Conservation (phyloP, 345 rosid genomes). For the Gossypium australe region DNA sequence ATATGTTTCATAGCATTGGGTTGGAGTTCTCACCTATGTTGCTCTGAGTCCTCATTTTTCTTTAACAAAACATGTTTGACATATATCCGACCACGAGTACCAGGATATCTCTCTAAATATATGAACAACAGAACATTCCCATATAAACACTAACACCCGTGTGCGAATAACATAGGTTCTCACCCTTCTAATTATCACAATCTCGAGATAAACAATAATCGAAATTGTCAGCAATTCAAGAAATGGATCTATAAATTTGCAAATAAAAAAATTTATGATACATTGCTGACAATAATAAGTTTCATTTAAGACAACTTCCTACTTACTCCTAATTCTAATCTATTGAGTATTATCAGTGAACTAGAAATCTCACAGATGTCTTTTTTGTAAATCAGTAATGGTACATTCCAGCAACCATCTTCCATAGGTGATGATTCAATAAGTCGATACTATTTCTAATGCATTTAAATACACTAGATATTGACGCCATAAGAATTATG, state of each 20-base stretch:
- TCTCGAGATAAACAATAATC: background rate
- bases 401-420: background rate
- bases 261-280: background rate
- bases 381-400: background rate
- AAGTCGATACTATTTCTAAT: background rate
- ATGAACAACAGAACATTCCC: background rate
- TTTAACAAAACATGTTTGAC: background rate
- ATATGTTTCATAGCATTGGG: background rate
- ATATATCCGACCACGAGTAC: background rate
- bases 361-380: background rate
- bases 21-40: background rate
- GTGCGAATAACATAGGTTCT: background rate
- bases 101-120: background rate
- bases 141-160: background rate
- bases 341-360: conserved; percentile 1
- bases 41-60: background rate
- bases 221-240: background rate
- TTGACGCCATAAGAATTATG: background rate
- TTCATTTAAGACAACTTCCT: conserved; percentile 4
- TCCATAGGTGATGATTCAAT: background rate
- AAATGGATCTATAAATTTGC: background rate
- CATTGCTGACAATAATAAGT: background rate
- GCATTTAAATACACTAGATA: background rate
- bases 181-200: background rate
- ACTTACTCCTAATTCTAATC: background rate